phyloP scores from a whole-genome alignment of 345 rosid genomes.

The Lumnitzera littorea region DNA sequence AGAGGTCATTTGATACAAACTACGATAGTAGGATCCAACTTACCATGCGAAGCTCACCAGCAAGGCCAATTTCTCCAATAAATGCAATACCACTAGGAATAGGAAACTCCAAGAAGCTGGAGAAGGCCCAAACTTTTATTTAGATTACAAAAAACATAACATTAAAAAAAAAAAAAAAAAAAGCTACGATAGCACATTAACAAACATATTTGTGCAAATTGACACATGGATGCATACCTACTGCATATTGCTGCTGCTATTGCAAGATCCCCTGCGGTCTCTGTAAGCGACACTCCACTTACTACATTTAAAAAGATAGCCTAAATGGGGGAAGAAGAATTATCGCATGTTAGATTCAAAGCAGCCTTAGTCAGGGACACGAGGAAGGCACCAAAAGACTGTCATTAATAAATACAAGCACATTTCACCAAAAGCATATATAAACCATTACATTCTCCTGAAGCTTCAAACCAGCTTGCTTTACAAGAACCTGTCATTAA shows the following conservation, averaged over 20 bases:
- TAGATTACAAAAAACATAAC: not conserved
- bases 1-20: not conserved
- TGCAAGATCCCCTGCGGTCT: constrained; percentile 94
- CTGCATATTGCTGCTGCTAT: constrained; percentile 95
- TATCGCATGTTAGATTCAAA: not conserved
- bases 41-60: constrained; percentile 81
- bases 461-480: constrained; percentile 94
- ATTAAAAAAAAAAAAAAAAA: not conserved
- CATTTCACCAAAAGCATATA: no score
- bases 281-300: constrained; percentile 65
- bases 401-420: no score
- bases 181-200: not conserved
- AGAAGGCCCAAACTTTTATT: not conserved
- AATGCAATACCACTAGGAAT: constrained; percentile 73
- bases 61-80: constrained; percentile 83
- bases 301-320: constrained; percentile 75
- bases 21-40: constrained; percentile 7
- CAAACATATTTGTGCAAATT: not conserved
- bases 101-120: constrained; percentile 90
- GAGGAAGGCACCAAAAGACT: no score
- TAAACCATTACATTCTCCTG: constrained; percentile 55
- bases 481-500: constrained; percentile 56
- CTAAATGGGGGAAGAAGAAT: constrained; percentile 22
- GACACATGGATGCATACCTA: constrained; percentile 34
- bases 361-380: not conserved